Evolutionary conservation across 495 filamentous ascomycete genomes (phyloP).

Genomic region (Daldinia vernicosa): DNA sequence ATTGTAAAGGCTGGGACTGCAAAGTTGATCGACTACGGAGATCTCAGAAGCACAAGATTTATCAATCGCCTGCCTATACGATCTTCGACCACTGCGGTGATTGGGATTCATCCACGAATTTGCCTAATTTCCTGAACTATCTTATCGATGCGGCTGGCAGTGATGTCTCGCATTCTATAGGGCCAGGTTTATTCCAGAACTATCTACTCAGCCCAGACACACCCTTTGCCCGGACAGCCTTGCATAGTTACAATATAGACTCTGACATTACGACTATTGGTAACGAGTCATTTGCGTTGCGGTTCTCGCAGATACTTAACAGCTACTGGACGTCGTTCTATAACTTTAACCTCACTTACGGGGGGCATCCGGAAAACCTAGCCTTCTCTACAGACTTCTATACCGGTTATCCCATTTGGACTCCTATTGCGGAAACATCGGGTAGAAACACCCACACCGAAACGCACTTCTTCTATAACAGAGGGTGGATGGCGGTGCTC

Average conservation of each 20-base stretch:
- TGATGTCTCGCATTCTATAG: neutral
- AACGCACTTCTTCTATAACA: neutral
- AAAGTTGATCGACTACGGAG: constrained; percentile 3
- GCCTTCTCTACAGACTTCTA: neutral
- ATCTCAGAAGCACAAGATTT: neutral
- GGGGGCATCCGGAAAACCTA: neutral
- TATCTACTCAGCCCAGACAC: neutral
- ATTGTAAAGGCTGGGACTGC: constrained; percentile 11
- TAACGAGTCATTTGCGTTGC: constrained; percentile 1
- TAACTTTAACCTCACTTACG: constrained; percentile 9
- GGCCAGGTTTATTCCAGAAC: constrained; percentile 1
- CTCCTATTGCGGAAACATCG: neutral
- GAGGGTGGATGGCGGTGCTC: constrained; percentile 1
- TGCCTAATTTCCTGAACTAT: neutral
- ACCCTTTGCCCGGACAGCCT: neutral
- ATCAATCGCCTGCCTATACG: neutral
- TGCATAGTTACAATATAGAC: constrained; percentile 3
- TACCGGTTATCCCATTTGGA: neutral
- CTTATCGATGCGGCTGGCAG: neutral
- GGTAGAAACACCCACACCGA: neutral
- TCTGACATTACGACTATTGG: neutral
- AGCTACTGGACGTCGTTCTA: constrained; percentile 2
- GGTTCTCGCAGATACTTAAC: constrained; percentile 11
- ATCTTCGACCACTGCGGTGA: constrained; percentile 4
- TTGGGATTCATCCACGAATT: neutral